A percentile compares a stretch with the other conserved stretches of the same genome.
Evolutionary conservation across 805 yeast species (phyloP).

Genomic region (Metschnikowia reukaufii): DNA sequence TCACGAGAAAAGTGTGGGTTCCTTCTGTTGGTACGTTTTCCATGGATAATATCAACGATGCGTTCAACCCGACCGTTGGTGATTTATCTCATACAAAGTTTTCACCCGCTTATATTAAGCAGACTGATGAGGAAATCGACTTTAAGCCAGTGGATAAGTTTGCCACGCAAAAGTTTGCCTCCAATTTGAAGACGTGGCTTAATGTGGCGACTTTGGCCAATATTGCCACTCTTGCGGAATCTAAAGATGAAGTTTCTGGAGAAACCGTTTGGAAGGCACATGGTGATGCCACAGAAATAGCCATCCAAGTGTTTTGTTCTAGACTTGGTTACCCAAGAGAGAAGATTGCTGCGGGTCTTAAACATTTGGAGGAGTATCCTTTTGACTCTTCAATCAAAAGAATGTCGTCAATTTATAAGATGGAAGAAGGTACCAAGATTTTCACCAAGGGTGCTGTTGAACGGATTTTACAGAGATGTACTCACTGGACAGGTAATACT

Average conservation of each 20-base stretch:
- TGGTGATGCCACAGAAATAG: slow-evolving; percentile 23
- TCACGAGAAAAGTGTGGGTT: slow-evolving; percentile 65
- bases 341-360: slow-evolving; percentile 21
- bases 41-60: slow-evolving; percentile 54
- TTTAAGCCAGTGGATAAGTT: slow-evolving; percentile 23
- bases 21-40: slow-evolving; percentile 60
- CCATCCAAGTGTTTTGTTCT: slow-evolving; percentile 22
- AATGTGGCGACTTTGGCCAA: slow-evolving; percentile 74
- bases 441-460: slow-evolving; percentile 24
- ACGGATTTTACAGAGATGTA: slow-evolving; percentile 19
- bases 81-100: slow-evolving; percentile 34
- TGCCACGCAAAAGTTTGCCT: slow-evolving; percentile 20
- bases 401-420: slow-evolving; percentile 20
- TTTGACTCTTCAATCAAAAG: slow-evolving; percentile 23
- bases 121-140: slow-evolving; percentile 38
- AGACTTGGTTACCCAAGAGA: slow-evolving; percentile 24
- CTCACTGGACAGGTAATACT: slow-evolving; percentile 20
- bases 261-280: slow-evolving; percentile 28
- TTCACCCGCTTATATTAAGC: slow-evolving; percentile 38
- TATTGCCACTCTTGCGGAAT: slow-evolving; percentile 62
- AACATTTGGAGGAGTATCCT: slow-evolving; percentile 20
- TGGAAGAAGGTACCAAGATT: slow-evolving; percentile 13
- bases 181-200: slow-evolving; percentile 52
- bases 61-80: slow-evolving; percentile 66
- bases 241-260: slow-evolving; percentile 40